phyloP scores from a whole-genome alignment of 805 yeast species.

The Lipomyces oligophaga region DNA sequence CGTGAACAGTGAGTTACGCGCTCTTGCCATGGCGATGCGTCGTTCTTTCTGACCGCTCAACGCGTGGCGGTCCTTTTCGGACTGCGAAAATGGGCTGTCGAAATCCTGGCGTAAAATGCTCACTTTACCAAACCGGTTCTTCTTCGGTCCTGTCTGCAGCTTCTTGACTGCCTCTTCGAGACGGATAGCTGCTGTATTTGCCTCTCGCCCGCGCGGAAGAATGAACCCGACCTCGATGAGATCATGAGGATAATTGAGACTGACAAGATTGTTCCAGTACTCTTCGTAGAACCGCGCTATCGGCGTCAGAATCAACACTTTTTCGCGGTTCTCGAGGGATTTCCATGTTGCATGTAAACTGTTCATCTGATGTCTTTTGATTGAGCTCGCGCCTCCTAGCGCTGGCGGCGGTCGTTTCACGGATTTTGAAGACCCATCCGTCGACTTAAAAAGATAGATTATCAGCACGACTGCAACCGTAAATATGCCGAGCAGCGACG shows the following conservation, averaged over 20 bases:
- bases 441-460: constrained; percentile 10
- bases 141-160: constrained; percentile 61
- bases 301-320: constrained; percentile 83
- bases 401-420: constrained; percentile 18
- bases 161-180: constrained; percentile 73
- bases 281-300: constrained; percentile 79
- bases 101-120: constrained; percentile 91
- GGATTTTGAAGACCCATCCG: constrained; percentile 2
- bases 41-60: constrained; percentile 80
- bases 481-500: constrained; percentile 4
- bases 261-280: constrained; percentile 82
- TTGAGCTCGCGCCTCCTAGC: constrained; percentile 23
- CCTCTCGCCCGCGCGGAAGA: constrained; percentile 75
- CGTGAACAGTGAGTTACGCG: constrained; percentile 85
- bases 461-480: constrained; percentile 7
- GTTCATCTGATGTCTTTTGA: constrained; percentile 72
- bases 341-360: constrained; percentile 64
- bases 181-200: constrained; percentile 69
- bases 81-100: constrained; percentile 61
- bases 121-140: constrained; percentile 73
- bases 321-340: constrained; percentile 73
- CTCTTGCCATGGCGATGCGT: constrained; percentile 86
- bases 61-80: constrained; percentile 77
- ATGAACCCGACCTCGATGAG: constrained; percentile 87
- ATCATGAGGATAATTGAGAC: constrained; percentile 76